A percentile compares a stretch with the other conserved stretches of the same genome.
Evolutionary conservation across 2,329 filamentous ascomycete genomes (phyloP).

Genomic region (Sporothrix brasiliensis): DNA sequence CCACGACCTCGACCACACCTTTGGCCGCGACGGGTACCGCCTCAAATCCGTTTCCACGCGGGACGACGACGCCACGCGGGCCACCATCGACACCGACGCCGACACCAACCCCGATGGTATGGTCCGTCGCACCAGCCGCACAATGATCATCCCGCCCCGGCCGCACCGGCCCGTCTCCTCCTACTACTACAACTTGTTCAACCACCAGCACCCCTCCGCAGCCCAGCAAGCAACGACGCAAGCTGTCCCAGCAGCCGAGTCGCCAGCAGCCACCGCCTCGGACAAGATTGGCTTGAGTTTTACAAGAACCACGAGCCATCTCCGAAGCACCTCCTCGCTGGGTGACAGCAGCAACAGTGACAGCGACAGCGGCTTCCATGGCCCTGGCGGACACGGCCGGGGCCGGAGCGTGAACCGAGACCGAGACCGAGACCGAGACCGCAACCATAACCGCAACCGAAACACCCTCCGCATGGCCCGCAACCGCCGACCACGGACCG

Average conservation of each 20-base stretch:
- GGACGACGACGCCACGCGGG: neutral
- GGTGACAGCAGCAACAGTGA: neutral
- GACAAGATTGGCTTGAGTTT: conserved; percentile 19
- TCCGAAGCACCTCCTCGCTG: neutral
- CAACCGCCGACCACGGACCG: neutral
- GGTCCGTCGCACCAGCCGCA: conserved; percentile 3
- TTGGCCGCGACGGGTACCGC: neutral
- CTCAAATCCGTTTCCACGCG: neutral
- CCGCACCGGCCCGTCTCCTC: neutral
- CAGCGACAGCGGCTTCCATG: neutral
- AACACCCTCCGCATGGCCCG: neutral
- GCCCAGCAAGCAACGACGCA: neutral
- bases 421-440: neutral
- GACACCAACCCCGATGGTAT: neutral
- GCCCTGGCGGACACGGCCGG: neutral
- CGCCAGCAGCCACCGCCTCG: neutral
- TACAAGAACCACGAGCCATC: conserved; percentile 1
- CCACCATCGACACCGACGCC: neutral
- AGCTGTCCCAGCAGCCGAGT: neutral
- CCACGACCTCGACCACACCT: conserved; percentile 1
- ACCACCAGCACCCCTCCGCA: conserved; percentile 5
- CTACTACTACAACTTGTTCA: conserved; percentile 24
- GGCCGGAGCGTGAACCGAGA: neutral
- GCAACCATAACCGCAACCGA: neutral
- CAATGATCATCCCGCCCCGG: conserved; percentile 15